A percentile compares a stretch with the other conserved stretches of the same genome.
These are phyloP conservation scores for Thuidium tamariscinum DNA, from an alignment of 225 moss, liverwort and hornwort species.

Conservation along the genomic window DNA sequence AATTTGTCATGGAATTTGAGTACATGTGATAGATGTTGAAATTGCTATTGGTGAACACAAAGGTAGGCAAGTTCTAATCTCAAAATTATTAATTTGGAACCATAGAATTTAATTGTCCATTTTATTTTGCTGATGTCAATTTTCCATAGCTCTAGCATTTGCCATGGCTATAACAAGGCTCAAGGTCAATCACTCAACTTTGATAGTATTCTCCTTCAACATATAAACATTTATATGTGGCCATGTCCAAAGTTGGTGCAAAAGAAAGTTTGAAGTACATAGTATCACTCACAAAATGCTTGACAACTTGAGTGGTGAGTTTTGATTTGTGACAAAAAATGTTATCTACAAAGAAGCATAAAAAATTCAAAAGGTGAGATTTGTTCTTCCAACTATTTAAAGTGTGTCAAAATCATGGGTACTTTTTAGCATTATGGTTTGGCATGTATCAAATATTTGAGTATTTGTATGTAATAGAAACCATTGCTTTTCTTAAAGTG, in stretches of 20 bases:
- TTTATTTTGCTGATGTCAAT: rapidly evolving
- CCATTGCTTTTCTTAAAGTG: neutral
- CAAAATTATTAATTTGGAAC: neutral
- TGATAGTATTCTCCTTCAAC: neutral
- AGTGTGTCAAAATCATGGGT: neutral
- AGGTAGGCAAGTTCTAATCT: neutral
- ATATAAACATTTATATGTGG: neutral
- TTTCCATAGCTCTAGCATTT: neutral
- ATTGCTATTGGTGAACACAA: neutral
- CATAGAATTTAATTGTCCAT: rapidly evolving
- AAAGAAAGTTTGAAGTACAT: neutral
- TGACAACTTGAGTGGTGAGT: neutral
- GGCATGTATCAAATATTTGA: neutral
- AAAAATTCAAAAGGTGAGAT: neutral
- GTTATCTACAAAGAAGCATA: neutral
- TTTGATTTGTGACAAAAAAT: neutral
- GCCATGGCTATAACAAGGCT: neutral
- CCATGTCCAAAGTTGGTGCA: neutral
- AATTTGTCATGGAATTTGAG: neutral
- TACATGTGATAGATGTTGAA: neutral
- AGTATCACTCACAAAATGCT: neutral
- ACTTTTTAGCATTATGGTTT: neutral
- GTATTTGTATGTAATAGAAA: neutral
- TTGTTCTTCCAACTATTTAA: neutral
- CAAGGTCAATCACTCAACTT: neutral